phyloP scores from a whole-genome alignment of 805 yeast genomes.

The Ascoidea tarda region DNA sequence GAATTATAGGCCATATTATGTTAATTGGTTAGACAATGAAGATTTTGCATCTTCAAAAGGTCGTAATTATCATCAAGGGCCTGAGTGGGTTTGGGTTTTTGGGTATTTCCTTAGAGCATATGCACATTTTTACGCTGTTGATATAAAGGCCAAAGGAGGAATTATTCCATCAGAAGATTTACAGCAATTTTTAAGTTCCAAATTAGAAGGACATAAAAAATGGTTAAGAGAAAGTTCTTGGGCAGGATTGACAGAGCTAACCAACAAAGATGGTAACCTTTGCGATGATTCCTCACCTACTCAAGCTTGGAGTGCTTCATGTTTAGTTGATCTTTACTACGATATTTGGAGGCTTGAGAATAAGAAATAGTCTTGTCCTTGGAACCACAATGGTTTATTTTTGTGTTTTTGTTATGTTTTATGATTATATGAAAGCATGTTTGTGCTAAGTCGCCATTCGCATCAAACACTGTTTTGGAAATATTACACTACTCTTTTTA shows the following conservation, averaged over 20 bases:
- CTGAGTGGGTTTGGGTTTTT: constrained; percentile 93
- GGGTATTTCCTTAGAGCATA: constrained; percentile 84
- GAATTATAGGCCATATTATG: constrained; percentile 84
- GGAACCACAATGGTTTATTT: no score
- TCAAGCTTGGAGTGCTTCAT: constrained; percentile 93
- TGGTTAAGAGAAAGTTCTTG: constrained; percentile 72
- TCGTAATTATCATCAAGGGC: constrained; percentile 95
- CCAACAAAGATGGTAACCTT: constrained; percentile 72
- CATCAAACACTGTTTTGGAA: no score
- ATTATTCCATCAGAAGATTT: constrained; percentile 31
- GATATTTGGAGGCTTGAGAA: constrained; percentile 34
- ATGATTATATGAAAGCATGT: no score
- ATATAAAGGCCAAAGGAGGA: constrained; percentile 18
- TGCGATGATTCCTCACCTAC: constrained; percentile 89
- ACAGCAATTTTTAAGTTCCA: constrained; percentile 41
- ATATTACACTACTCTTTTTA: no score
- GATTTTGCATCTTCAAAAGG: constrained; percentile 94
- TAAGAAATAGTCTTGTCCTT: no score
- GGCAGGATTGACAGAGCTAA: constrained; percentile 90
- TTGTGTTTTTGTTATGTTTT: no score
- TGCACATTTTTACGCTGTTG: constrained; percentile 32
- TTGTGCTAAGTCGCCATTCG: no score
- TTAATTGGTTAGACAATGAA: constrained; percentile 61
- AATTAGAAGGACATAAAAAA: constrained; percentile 48
- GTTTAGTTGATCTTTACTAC: constrained; percentile 65